Base-by-base conservation (phyloP, 2,329 filamentous ascomycete genomes). In the Leptographium wingfieldii region DNA sequence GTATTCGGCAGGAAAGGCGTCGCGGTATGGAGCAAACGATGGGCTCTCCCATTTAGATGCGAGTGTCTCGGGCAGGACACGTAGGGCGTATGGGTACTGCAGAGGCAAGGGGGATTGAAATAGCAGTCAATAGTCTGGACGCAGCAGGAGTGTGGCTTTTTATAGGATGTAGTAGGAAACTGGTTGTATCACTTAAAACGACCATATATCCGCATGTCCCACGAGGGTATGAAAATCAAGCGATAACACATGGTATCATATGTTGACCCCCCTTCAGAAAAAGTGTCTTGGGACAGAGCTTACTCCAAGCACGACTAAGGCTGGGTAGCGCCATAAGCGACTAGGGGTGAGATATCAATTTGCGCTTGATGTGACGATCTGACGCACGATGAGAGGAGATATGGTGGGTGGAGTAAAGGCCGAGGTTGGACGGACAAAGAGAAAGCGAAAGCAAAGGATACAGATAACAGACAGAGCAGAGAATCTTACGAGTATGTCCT, bases 61-160 rank as follows among this genome's bases (percentile, higher is more conserved):
- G 62, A 92, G 77, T 60, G 84, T 81, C 60, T 76, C 72, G 55
- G 86, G 83, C 56, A 92, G 81, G 55, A 79, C 82, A 57, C 80
- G 72, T 62, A 92, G 76, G 57, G 87, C 86, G 73, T 90, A 92
- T 33, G 89, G 88, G 70, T 90, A 92, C 88, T 92, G 63, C 40
- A 48, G 35, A 31, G 35, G 46, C 33, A 48, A 33, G 5, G 25
- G 19, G 27, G 16, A 49, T 19, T 11, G 27, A 5, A 22, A 35
- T 11, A 22, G 22, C 19, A 40, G 53, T 25, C 29, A 55, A 55
- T 35, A 55, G 10, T 22, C 49, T 25, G 27, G 33, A 52, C 49
- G 27, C 12, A 31, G 35, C 12, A 25, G 19, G 14, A 11, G 12
- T n/a, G 35, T 27, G 11, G 25, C 10, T 40, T 55, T 14, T 7